Base-by-base conservation (phyloP, 345 rosid species). In the Trapa incisa region DNA sequence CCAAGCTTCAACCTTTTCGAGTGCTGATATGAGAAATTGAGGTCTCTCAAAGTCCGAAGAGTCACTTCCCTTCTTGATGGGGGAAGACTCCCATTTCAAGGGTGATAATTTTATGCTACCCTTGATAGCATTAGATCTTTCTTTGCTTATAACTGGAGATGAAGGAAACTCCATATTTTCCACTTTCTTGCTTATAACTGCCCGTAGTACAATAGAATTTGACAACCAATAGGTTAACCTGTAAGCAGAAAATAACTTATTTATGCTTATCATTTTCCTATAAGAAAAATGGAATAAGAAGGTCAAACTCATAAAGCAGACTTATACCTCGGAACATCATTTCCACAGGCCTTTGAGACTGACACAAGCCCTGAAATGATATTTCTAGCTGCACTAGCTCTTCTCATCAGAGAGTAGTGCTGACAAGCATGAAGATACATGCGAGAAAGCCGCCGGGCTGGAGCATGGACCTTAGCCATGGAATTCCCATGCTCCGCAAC, bases 161-260 rank as follows among this genome's bases (percentile, higher is more conserved):
- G 71, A 29, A 36, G 77, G 72, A 53, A 66, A 67, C 74, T 79
- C 85, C 32, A 65, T 69, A 63, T 78, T 79, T 70, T 71, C 70
- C 60, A 38, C 71, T 22, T 72, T 78, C 73, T 81, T 86, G 78
- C 86, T 78, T 72, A 93, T 68, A 70, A 87, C 80, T 72, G 86
- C 80, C 77, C 97, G 81, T 77, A 93, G 78, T 61, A 85, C 82
- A 48, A 93, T 83, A 43, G 87, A 83, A 71, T 93, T 89, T 66
- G 98, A 93, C 74, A 89, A 71, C 98, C 98, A 93, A 79, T 88
- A 93, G 70, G 96, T 89, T 77, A 93, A 79, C 82, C 98, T 92
- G 65, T 69, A 29, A 69, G 48, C 48, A 69, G 37, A 43, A n/a
- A 67, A 53, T 22, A 65, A 3, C 10, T 37, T 22, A 4, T 17